Evolutionary conservation across 371 early-diverging fungal species (phyloP), one percentile per base, ranked within the genome.

Genomic region (Mortierella sp.): DNA sequence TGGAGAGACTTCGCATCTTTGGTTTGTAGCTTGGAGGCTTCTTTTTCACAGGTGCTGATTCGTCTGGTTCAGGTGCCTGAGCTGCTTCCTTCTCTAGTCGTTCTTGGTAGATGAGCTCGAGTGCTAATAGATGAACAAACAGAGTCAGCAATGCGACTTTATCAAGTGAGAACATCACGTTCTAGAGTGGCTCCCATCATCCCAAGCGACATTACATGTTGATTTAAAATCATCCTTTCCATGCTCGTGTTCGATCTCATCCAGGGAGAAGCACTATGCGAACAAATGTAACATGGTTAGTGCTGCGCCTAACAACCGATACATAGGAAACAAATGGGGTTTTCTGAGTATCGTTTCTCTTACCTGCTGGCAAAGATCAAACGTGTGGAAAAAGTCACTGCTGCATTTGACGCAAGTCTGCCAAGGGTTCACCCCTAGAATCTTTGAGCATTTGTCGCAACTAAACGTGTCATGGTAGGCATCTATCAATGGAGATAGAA

Each of bases 281-380:
- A n/a, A 4, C 34, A 34, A 34, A 34, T 7, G 34, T 34, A 34
- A 34, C 34, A 10, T 34, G 34, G 34, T 34, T 34, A 34, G 34
- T n/a, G n/a, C n/a, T n/a, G n/a, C n/a, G n/a, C n/a, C n/a, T n/a
- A n/a, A n/a, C n/a, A n/a, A n/a, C n/a, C n/a, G n/a, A n/a, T n/a
- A n/a, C n/a, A n/a, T n/a, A n/a, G n/a, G n/a, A n/a, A 22, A 21
- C 14, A 45, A 46, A 16, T 43, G 44, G 16, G 19, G 44, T 43
- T 12, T 17, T 19, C 0, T 14, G 43, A 22, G n/a, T 14, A 41
- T 16, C 5, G 51, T 9, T 3, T 41, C 12, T 34, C 54, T 60
- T 83, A 88, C 90, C 74, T 83, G 80, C 0, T 63, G 54, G 63
- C 94, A 94, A 12, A 94, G 67, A 77, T 94, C 92, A 73, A 86